phyloP scores from a whole-genome alignment of 352 stramenopile genomes.

The Globisporangium ultimum region DNA sequence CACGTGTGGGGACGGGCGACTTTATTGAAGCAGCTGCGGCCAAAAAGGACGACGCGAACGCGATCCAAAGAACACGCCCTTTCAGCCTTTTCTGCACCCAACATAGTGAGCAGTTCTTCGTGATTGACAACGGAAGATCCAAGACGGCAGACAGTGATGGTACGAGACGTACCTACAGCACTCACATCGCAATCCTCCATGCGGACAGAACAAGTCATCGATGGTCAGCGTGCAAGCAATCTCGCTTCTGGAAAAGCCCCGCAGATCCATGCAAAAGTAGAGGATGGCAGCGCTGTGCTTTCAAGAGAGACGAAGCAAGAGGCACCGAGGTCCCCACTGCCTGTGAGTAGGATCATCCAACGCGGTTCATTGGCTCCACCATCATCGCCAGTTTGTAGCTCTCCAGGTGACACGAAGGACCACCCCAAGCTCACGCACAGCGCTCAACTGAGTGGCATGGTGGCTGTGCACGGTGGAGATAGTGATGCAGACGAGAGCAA shows the following conservation, averaged over 20 bases:
- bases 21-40: not conserved
- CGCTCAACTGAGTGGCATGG: not conserved
- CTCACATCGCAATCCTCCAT: conserved; percentile 1
- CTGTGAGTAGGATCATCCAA: conserved; percentile 6
- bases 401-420: not conserved
- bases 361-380: conserved; percentile 10
- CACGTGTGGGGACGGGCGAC: not conserved
- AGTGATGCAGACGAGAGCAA: conserved; percentile 5
- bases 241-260: not conserved
- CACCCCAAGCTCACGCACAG: too few species aligned
- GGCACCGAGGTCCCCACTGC: conserved; percentile 6
- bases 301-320: not conserved
- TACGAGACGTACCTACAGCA: conserved; percentile 32
- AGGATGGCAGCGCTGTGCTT: not conserved
- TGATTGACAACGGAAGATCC: not conserved
- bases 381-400: not conserved
- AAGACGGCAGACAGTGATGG: conserved; percentile 23
- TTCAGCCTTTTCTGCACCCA: conserved; percentile 5
- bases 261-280: not conserved
- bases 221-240: not conserved
- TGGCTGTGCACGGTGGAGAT: conserved; percentile 2
- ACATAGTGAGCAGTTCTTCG: too few species aligned
- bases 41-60: conserved; percentile 3
- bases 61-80: not conserved
- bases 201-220: not conserved